Percentiles rank a stretch among this genome's conserved stretches.
Conservation (phyloP, 805 yeast genomes). For the Spathaspora sp. region DNA sequence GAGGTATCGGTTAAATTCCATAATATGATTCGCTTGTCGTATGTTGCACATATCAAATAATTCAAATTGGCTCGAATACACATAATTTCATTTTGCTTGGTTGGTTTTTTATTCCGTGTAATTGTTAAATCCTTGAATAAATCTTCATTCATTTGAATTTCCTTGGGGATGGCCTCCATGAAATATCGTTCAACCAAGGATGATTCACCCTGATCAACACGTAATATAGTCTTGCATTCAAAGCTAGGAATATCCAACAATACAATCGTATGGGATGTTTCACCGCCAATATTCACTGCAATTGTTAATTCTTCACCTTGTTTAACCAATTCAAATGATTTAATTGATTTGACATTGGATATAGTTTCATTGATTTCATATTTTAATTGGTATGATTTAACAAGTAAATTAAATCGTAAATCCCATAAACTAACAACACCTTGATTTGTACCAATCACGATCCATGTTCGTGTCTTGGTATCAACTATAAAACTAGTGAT, state of each 20-base stretch:
- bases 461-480: conserved; percentile 47
- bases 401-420: conserved; percentile 55
- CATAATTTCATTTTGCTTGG: conserved; percentile 2
- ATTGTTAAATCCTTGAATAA: conserved; percentile 13
- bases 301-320: neutral
- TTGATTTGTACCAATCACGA: conserved; percentile 67
- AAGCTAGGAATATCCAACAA: conserved; percentile 68
- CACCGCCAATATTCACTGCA: conserved; percentile 5
- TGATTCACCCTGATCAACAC: conserved; percentile 14
- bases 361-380: neutral
- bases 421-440: conserved; percentile 85
- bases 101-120: neutral
- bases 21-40: conserved; percentile 21
- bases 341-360: conserved; percentile 24
- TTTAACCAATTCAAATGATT: conserved; percentile 36
- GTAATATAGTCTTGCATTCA: conserved; percentile 45
- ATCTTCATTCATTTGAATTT: conserved; percentile 11
- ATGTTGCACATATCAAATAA: conserved; percentile 22
- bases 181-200: conserved; percentile 20
- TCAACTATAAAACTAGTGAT: conserved; percentile 55
- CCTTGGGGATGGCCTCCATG: conserved; percentile 16
- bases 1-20: conserved; percentile 23
- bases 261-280: conserved; percentile 49
- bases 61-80: conserved; percentile 11
- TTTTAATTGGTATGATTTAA: conserved; percentile 62